Conservation (phyloP, 2,329 filamentous ascomycete genomes). For the Pyrenochaeta sp. region DNA sequence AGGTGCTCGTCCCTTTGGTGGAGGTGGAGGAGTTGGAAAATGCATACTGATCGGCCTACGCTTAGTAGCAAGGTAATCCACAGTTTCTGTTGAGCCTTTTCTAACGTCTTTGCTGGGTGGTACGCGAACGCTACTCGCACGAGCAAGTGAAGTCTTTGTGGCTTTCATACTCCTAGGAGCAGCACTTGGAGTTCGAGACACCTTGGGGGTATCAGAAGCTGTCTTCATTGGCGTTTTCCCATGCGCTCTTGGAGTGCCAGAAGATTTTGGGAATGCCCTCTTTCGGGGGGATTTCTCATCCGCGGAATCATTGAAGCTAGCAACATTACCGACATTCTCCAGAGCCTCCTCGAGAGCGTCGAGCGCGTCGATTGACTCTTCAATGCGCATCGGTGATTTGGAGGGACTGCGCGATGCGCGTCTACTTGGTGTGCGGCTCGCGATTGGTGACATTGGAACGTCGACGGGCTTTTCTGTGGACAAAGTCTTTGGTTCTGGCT, state of each 20-base stretch:
- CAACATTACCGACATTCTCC: slow-evolving; percentile 54
- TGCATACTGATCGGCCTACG: slow-evolving; percentile 56
- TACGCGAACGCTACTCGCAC: slow-evolving; percentile 36
- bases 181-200: slow-evolving; percentile 36
- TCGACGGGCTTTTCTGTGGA: slow-evolving; percentile 35
- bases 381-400: slow-evolving; percentile 46
- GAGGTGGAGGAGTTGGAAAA: slow-evolving; percentile 57
- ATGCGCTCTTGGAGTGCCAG: slow-evolving; percentile 8
- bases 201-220: slow-evolving; percentile 16
- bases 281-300: slow-evolving; percentile 41
- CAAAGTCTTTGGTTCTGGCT: slow-evolving; percentile 40
- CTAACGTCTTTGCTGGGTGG: slow-evolving; percentile 29
- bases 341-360: slow-evolving; percentile 61
- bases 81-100: slow-evolving; percentile 32
- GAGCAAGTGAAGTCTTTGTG: slow-evolving; percentile 28
- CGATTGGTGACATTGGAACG: slow-evolving; percentile 25
- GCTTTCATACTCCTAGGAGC: slow-evolving; percentile 41
- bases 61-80: slow-evolving; percentile 52
- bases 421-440: slow-evolving; percentile 28
- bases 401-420: slow-evolving; percentile 32
- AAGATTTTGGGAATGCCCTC: slow-evolving; percentile 13
- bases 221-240: slow-evolving; percentile 17
- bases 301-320: slow-evolving; percentile 40
- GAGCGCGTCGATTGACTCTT: slow-evolving; percentile 59
- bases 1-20: slow-evolving; percentile 57